Base-by-base conservation (phyloP, 129 eudicot species). In the Smallanthus sonchifolius region DNA sequence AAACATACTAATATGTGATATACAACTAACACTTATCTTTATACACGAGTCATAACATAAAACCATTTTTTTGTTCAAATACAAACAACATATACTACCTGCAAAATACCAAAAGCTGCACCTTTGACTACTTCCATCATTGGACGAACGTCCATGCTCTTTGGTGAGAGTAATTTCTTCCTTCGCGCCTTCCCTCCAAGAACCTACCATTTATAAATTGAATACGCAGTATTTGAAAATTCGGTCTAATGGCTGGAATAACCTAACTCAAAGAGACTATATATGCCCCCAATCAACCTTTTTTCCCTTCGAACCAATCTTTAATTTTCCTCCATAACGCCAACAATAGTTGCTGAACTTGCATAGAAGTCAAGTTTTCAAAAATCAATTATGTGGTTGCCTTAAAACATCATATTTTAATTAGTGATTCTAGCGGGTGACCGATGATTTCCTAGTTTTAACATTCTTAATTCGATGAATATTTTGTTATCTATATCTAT, bases 61-160 rank as follows among this genome's bases (percentile, higher is more conserved):
- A 69, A 0, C 10, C 11, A 1, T 10, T 42, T 67, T 52, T 66
- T 32, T 44, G 32, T 37, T n/a, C 0, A 39, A 19, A 43, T 48
- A 43, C 30, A 64, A 72, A 75, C 39, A 72, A 52, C 28, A 68
- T 60, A 15, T 15, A 54, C 62, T 75, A 93, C 98, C 96, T 90
- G 98, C 81, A 93, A 83, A 60, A 93, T 93, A 60, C 77, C 81
- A 74, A 93, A 93, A 61, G 97, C 89, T 57, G 97, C 97, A 63
- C 92, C 98, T 77, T 90, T 93, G 43, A 90, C 97, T 65, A 93
- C 98, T 83, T 93, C 97, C 98, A 93, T 93, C 98, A 93, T 93
- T 4, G 98, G 98, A 40, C 97, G 92, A 7, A 93, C 98, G 74
- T 93, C 97, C 96, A 88, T 84, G 83, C 96, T 85, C 77, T 86